These are phyloP conservation scores for Solanum hybrid DNA, from an alignment of 305 asterid species.

Conservation along the genomic window DNA sequence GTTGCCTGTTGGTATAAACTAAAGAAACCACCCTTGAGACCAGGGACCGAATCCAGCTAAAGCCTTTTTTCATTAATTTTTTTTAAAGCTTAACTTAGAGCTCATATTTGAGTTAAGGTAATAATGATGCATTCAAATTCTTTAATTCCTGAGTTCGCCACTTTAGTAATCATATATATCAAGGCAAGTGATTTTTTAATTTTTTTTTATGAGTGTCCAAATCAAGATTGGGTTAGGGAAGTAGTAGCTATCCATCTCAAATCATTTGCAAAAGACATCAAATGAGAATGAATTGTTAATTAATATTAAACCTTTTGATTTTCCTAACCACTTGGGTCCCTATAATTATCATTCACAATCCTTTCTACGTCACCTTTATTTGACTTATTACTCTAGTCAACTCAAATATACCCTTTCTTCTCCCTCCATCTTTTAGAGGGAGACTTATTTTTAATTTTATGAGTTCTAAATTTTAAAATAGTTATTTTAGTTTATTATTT, in stretches of 20 bases:
- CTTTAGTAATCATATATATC: background rate
- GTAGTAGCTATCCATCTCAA: too few species aligned
- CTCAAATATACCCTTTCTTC: constrained; percentile 2
- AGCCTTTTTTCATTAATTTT: too few species aligned
- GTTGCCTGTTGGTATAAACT: too few species aligned
- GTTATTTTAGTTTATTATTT: background rate
- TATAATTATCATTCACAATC: constrained; percentile 37
- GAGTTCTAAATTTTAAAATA: background rate
- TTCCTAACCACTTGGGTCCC: constrained; percentile 59
- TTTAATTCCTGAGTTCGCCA: background rate
- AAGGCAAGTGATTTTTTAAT: too few species aligned
- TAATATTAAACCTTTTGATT: constrained; percentile 12
- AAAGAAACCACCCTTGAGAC: background rate
- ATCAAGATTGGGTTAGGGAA: too few species aligned
- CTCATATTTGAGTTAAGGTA: background rate
- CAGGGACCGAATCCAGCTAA: background rate
- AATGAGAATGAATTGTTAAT: constrained; percentile 11
- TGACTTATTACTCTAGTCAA: constrained; percentile 36
- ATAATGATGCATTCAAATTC: too few species aligned
- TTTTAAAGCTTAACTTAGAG: too few species aligned
- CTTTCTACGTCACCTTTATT: constrained; percentile 27
- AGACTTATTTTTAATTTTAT: background rate
- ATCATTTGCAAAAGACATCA: too few species aligned
- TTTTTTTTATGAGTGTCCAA: too few species aligned
- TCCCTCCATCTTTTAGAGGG: background rate